Evolutionary conservation across 768 basidiomycete species (phyloP).

Genomic region (Rhizopogon rudus): DNA sequence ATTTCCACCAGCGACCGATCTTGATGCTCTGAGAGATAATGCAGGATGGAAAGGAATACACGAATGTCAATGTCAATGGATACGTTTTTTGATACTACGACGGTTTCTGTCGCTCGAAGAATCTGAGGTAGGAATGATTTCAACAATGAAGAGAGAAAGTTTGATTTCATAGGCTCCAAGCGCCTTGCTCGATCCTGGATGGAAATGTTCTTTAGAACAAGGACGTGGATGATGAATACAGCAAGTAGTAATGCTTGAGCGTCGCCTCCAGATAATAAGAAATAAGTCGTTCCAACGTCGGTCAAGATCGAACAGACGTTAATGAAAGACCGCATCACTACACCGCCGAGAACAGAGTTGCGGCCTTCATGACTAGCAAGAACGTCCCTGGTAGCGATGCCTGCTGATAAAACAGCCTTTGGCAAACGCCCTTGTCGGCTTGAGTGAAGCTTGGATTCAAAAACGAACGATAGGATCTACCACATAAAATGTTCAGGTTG

Average conservation of each 20-base stretch:
- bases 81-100: constrained; percentile 15
- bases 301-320: neutral
- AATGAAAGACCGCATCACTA: neutral
- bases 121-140: constrained; percentile 36
- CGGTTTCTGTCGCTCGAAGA: constrained; percentile 27
- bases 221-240: constrained; percentile 33
- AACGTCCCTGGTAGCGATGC: constrained; percentile 2
- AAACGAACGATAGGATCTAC: constrained; percentile 60
- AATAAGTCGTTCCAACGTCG: neutral
- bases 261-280: neutral
- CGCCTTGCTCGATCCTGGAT: constrained; percentile 36
- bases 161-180: constrained; percentile 17
- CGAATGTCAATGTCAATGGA: constrained; percentile 50
- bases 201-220: constrained; percentile 33
- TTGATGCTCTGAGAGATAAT: constrained; percentile 25
- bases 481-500: neutral
- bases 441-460: constrained; percentile 31
- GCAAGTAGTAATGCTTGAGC: constrained; percentile 22
- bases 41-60: constrained; percentile 43
- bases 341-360: neutral
- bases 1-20: constrained; percentile 19
- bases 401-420: constrained; percentile 3
- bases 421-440: constrained; percentile 12
- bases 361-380: constrained; percentile 6
- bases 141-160: constrained; percentile 28